Evolutionary conservation across 306 rosid genomes (phyloP).

Genomic region (Lotus japonicus): DNA sequence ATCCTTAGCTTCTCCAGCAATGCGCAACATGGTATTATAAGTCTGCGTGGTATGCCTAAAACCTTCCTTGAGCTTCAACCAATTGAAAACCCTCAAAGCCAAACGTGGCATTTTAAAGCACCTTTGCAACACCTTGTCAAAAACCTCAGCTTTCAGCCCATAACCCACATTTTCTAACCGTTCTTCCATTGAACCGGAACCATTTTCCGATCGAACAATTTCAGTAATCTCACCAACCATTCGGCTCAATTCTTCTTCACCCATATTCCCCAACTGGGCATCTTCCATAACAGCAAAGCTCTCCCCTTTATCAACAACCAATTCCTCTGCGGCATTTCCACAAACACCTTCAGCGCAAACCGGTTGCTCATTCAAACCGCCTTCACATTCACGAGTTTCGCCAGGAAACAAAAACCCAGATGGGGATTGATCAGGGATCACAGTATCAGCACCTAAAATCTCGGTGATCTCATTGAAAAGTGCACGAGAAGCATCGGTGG

Average conservation of each 20-base stretch:
- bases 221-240: conserved; percentile 47
- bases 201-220: conserved; percentile 38
- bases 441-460: conserved; percentile 52
- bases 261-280: conserved; percentile 25
- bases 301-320: conserved; percentile 20
- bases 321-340: conserved; percentile 31
- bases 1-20: conserved; percentile 80
- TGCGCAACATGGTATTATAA: conserved; percentile 57
- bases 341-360: conserved; percentile 40
- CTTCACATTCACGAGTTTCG: background rate
- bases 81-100: conserved; percentile 62
- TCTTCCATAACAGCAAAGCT: conserved; percentile 4
- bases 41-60: conserved; percentile 44
- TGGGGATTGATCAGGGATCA: conserved; percentile 13
- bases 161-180: conserved; percentile 38
- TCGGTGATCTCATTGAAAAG: conserved; percentile 58
- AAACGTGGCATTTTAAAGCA: conserved; percentile 66
- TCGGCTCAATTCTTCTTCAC: conserved; percentile 43
- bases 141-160: conserved; percentile 41
- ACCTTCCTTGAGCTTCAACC: conserved; percentile 57
- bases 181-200: conserved; percentile 50
- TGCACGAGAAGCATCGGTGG: background rate
- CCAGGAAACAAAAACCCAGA: conserved; percentile 32
- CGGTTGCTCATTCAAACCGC: conserved; percentile 3
- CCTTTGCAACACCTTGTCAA: conserved; percentile 76